Evolutionary conservation across 139 green algal species (phyloP), one percentile per base, ranked within the genome.

Genomic region (Desmodesmus armatus): DNA sequence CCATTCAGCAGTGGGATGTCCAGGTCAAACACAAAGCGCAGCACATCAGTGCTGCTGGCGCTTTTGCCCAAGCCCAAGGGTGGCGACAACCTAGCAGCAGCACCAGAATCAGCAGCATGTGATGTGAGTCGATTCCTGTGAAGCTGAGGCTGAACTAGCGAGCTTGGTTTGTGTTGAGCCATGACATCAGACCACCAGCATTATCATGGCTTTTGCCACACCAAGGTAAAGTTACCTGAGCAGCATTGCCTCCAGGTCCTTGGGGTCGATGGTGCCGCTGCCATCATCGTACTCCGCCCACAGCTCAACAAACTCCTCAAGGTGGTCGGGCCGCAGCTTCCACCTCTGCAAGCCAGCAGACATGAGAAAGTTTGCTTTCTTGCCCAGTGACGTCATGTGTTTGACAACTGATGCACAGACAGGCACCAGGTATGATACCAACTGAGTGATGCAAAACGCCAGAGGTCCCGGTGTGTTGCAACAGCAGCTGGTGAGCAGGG

Each of bases 241-340:
- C 77, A 96, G 90, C 73, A 96, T 87, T 49, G 88, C 73, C 89
- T 96, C 92, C 83, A 96, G 84, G 60, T 95, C 73, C 31, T 84
- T 75, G 29, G 93, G 87, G 21, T 85, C 44, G 67, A 97, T 96
- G 72, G 84, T 91, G 55, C 90, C 91, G 21, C 44, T 90, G 76
- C 92, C 94, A 62, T 96, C 93, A 82, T 95, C 91, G 63, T 95
- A 96, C 88, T 96, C 91, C 5, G 88, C 87, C 94, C 94, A 97
- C 47, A 96, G 89, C 51, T 91, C 85, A n/a, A 92, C 86, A 72
- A 97, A 96, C 29, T 94, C 87, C 55, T 95, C 88, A 62, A 95
- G 71, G 37, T 85, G 74, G 70, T 89, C 44, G 0, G 91, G 90
- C 60, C 84, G 83, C 5, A 93, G 88, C 73, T 91, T 92, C 90